phyloP scores from a whole-genome alignment of 2,329 filamentous ascomycete species.

The Rhynchosporium agropyri region DNA sequence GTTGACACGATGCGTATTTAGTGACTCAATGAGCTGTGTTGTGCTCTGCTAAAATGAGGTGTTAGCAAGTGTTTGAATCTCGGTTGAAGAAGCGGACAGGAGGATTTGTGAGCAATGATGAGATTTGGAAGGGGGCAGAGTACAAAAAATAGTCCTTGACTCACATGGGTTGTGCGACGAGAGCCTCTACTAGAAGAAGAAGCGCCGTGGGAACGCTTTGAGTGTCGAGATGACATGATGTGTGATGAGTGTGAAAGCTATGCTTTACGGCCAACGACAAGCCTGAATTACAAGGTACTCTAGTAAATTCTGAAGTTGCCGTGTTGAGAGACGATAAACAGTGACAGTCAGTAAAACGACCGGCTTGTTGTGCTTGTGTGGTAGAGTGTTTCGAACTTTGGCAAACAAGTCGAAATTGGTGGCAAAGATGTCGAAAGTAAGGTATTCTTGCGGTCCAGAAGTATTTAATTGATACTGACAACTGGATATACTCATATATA shows the following conservation, averaged over 20 bases:
- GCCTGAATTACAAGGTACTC: background rate
- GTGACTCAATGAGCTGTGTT: conserved; percentile 61
- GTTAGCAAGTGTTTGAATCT: conserved; percentile 18
- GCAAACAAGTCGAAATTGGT: background rate
- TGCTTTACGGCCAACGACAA: background rate
- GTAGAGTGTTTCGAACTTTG: background rate
- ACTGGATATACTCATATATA: conserved; percentile 16
- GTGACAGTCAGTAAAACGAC: conserved; percentile 14
- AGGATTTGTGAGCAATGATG: conserved; percentile 12
- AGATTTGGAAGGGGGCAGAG: conserved; percentile 18
- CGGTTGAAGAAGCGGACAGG: background rate
- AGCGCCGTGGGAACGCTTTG: conserved; percentile 29
- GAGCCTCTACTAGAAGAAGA: conserved; percentile 31
- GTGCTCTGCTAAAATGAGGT: conserved; percentile 29
- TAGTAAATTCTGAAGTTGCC: background rate
- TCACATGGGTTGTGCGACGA: conserved; percentile 38
- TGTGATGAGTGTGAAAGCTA: background rate
- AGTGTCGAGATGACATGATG: conserved; percentile 33
- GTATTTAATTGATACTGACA: background rate
- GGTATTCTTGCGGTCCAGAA: background rate
- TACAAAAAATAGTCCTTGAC: conserved; percentile 40
- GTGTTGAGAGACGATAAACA: background rate
- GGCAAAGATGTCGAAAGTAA: background rate
- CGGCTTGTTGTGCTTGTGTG: background rate
- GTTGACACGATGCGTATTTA: conserved; percentile 70